Evolutionary conservation across 805 yeast genomes (phyloP), one percentile per base, ranked within the genome.

Genomic region (Wickerhamomyces silvicola): DNA sequence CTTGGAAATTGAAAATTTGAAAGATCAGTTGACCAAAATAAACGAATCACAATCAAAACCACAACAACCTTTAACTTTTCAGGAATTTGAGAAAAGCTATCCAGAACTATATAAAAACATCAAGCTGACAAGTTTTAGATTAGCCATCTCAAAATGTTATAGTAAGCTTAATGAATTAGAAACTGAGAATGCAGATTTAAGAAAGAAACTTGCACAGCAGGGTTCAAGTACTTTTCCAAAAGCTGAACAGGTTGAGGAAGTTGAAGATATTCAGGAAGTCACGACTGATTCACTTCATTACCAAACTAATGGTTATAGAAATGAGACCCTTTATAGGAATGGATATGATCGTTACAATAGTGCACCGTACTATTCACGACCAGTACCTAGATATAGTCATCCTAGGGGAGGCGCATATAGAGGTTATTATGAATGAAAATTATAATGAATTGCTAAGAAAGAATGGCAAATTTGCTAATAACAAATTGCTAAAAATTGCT

Each of bases 81-180:
- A 35, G 22, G 34, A 31, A 1, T 24, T 41, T n/a, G 39, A 41
- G 18, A 26, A 7, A 13, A 23, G 14, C 5, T 27, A 37, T 13
- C 42, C 40, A 10, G 27, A 35, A 18, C 27, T 42, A 2, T 9
- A 33, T 4, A 20, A 20, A 6, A 26, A 13, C 4, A 27, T 43
- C 18, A 35, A 35, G 26, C 19, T 13, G 7, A 29, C 32, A 13
- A 23, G 33, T 8, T 30, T 27, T 13, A 38, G 39, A 7, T 14
- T 39, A n/a, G 34, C 34, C 6, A 9, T 27, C 3, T 22, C 27
- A 14, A 37, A 35, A 19, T 30, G 30, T 10, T 20, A n/a, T 18
- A 30, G 36, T 2, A 25, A 38, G 6, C 27, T 38, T 22, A 31
- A 35, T 5, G 32, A 33, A 11, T 19, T 37, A 6, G 33, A 30